Conservation (phyloP, 2,329 filamentous ascomycete species). For the Rosellinia necatrix region DNA sequence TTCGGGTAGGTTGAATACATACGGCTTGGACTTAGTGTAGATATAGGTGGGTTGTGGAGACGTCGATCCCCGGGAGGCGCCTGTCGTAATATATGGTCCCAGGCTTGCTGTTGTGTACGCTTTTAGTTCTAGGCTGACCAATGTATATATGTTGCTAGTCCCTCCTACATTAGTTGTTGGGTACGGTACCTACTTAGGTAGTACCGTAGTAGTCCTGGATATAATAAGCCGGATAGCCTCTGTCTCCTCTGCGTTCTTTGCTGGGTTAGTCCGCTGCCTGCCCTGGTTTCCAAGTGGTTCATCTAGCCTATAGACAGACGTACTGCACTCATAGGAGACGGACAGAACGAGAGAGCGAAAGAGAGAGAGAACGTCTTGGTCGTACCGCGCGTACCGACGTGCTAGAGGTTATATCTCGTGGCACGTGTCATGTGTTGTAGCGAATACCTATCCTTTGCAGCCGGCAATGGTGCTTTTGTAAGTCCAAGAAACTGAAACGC, state of each 20-base stretch:
- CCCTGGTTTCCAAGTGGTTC: slow-evolving; percentile 8
- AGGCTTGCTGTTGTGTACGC: slow-evolving; percentile 32
- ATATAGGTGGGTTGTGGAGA: slow-evolving; percentile 38
- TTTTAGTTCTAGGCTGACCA: slow-evolving; percentile 28
- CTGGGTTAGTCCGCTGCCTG: slow-evolving; percentile 21
- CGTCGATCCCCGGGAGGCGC: slow-evolving; percentile 44
- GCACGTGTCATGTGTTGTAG: slow-evolving; percentile 30
- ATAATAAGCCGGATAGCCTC: slow-evolving; percentile 13
- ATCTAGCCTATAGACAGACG: slow-evolving; percentile 21
- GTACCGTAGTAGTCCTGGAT: slow-evolving; percentile 6
- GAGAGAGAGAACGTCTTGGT: slow-evolving; percentile 17
- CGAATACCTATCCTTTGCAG: slow-evolving; percentile 29
- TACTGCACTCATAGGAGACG: neutral
- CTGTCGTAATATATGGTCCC: slow-evolving; percentile 41
- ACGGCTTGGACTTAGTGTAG: slow-evolving; percentile 21
- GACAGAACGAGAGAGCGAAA: slow-evolving; percentile 12
- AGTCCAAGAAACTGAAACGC: slow-evolving; percentile 32
- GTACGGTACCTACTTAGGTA: slow-evolving; percentile 14
- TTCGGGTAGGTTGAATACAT: slow-evolving; percentile 33
- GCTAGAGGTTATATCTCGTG: slow-evolving; percentile 15
- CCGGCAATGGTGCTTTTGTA: slow-evolving; percentile 29
- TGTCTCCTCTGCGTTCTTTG: slow-evolving; percentile 15
- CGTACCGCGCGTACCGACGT: slow-evolving; percentile 22
- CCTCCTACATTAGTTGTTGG: slow-evolving; percentile 17
- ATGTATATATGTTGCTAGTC: slow-evolving; percentile 24